Percentiles rank a stretch among this genome's conserved stretches.
Evolutionary conservation across 1,139 yeast genomes (phyloP).

Genomic region (Kluyveromyces marxianus): DNA sequence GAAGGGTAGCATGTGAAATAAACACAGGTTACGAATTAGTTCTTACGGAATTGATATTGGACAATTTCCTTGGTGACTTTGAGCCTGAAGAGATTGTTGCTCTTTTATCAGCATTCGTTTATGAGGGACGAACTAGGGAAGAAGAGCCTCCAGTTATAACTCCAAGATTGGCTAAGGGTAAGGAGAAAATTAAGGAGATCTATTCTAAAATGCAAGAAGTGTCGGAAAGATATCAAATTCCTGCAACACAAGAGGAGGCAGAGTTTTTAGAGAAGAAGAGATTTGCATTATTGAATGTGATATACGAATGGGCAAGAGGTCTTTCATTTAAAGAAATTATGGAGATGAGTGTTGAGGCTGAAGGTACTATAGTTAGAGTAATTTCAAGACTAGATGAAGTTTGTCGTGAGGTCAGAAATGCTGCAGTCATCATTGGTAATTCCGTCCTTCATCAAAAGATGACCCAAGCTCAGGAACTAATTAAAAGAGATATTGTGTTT

Average conservation of each 20-base stretch:
- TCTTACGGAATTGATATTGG: conserved; percentile 79
- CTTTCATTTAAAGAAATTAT: conserved; percentile 85
- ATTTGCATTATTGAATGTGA: conserved; percentile 86
- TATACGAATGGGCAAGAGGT: conserved; percentile 98
- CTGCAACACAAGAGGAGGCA: conserved; percentile 76
- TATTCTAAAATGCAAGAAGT: conserved; percentile 56
- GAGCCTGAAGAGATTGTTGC: conserved; percentile 97
- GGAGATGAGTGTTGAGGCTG: conserved; percentile 82
- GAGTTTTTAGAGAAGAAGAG: conserved; percentile 76
- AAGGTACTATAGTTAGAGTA: conserved; percentile 96
- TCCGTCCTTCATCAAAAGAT: conserved; percentile 79
- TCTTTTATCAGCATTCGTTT: conserved; percentile 80
- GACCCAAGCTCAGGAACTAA: conserved; percentile 87
- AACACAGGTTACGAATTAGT: conserved; percentile 88
- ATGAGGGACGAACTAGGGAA: conserved; percentile 66
- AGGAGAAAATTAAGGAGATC: conserved; percentile 59
- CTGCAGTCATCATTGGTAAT: conserved; percentile 92
- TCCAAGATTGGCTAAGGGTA: conserved; percentile 78
- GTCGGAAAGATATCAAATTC: conserved; percentile 61
- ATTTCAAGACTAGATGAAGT: conserved; percentile 91
- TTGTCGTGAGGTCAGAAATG: conserved; percentile 89
- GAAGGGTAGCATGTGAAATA: conserved; percentile 80
- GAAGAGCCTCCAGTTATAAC: conserved; percentile 59
- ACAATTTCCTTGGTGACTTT: conserved; percentile 86
- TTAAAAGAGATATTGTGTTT: conserved; percentile 93